These are phyloP conservation scores for Boletus speciosus DNA, from an alignment of 768 basidiomycete genomes.

Conservation along the genomic window DNA sequence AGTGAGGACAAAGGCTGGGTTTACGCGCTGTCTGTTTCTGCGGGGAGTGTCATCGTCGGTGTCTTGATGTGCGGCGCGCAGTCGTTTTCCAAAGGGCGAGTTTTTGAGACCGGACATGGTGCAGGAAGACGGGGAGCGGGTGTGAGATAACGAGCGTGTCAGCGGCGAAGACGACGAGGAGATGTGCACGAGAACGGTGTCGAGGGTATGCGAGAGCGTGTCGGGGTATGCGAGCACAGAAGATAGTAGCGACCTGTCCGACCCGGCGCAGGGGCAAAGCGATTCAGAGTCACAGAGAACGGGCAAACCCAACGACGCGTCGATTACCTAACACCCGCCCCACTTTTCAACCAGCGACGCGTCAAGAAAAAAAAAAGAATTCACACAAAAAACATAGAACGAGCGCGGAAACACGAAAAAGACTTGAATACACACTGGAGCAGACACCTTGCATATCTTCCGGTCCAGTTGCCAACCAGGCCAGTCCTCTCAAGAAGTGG, in stretches of 20 bases:
- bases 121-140: neutral
- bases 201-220: neutral
- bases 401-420: neutral
- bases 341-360: slow-evolving; percentile 27
- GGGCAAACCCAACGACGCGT: slow-evolving; percentile 28
- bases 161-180: neutral
- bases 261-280: slow-evolving; percentile 25
- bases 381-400: neutral
- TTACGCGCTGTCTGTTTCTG: slow-evolving; percentile 49
- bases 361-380: slow-evolving; percentile 6
- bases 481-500: slow-evolving; percentile 5
- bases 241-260: slow-evolving; percentile 7
- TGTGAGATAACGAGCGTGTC: slow-evolving; percentile 3
- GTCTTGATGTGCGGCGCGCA: slow-evolving; percentile 69
- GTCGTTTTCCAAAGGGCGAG: slow-evolving; percentile 79
- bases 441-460: neutral
- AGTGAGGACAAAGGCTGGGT: slow-evolving; percentile 50
- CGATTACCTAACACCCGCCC: slow-evolving; percentile 28
- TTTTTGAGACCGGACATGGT: slow-evolving; percentile 76
- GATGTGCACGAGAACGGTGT: neutral
- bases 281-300: slow-evolving; percentile 17
- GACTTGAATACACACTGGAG: neutral
- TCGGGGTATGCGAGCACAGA: slow-evolving; percentile 1
- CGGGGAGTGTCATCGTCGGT: slow-evolving; percentile 49
- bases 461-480: slow-evolving; percentile 11